A percentile compares a stretch with the other conserved stretches of the same genome.
phyloP scores from a whole-genome alignment of 139 green algal species.

The Chlamydomonas incerta region DNA sequence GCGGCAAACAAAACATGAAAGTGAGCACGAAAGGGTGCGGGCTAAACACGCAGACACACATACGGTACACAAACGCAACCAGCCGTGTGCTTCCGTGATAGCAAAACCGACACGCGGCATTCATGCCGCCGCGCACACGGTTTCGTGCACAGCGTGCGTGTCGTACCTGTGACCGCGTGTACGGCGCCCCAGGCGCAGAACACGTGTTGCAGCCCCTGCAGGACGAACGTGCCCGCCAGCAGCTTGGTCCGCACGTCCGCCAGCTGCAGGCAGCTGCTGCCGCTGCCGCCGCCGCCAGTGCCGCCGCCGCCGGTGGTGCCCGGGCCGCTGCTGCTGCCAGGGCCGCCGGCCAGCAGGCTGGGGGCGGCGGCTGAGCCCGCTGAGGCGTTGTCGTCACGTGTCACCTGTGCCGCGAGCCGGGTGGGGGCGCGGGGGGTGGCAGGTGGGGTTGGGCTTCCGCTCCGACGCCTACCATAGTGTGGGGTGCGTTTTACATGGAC shows the following conservation, averaged over 20 bases:
- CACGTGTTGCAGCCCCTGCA: slow-evolving; percentile 27
- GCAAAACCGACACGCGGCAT: too few relatives aligned
- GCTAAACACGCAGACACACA: too few relatives aligned
- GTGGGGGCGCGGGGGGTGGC: too few relatives aligned
- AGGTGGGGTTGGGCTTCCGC: not conserved
- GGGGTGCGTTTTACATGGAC: too few relatives aligned
- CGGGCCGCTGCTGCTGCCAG: not conserved
- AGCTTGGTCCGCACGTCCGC: slow-evolving; percentile 89
- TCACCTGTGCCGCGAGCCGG: too few relatives aligned
- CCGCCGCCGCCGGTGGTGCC: not conserved
- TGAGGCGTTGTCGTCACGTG: not conserved
- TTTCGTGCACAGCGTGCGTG: too few relatives aligned
- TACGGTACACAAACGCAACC: too few relatives aligned
- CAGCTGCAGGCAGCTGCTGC: slow-evolving; percentile 57
- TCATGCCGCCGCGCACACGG: too few relatives aligned
- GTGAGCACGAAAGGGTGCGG: too few relatives aligned
- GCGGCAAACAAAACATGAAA: not conserved
- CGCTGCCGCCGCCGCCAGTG: not conserved
- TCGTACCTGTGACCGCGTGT: slow-evolving; percentile 25
- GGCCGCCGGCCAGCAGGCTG: slow-evolving; percentile 4
- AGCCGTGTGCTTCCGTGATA: too few relatives aligned
- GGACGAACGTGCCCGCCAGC: slow-evolving; percentile 61
- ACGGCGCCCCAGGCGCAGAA: slow-evolving; percentile 38
- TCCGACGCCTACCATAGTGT: too few relatives aligned
- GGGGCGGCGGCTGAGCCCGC: not conserved